A percentile compares a stretch with the other conserved stretches of the same genome.
phyloP scores from a whole-genome alignment of 2,329 filamentous ascomycete species.

The Talaromyces sp. region DNA sequence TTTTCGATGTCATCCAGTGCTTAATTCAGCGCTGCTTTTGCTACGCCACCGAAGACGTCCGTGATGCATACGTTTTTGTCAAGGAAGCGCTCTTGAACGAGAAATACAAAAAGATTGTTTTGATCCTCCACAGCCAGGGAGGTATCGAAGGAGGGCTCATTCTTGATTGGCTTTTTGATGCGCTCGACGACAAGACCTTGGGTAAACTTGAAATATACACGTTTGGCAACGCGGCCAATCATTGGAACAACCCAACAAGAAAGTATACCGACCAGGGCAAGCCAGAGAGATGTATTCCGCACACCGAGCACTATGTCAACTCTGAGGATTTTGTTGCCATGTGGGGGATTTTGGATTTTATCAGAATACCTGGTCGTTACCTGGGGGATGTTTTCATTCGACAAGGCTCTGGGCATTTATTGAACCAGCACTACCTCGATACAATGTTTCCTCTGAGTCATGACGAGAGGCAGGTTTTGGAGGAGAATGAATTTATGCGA shows the following conservation, averaged over 20 bases:
- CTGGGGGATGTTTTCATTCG: slow-evolving; percentile 47
- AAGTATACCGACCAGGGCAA: slow-evolving; percentile 14
- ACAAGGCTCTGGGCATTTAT: slow-evolving; percentile 36
- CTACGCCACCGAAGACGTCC: slow-evolving; percentile 66
- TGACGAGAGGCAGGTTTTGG: slow-evolving; percentile 5
- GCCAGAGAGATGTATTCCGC: slow-evolving; percentile 44
- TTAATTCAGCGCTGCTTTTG: slow-evolving; percentile 70
- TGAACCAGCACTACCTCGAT: slow-evolving; percentile 44
- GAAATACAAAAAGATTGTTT: slow-evolving; percentile 62
- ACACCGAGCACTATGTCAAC: slow-evolving; percentile 80
- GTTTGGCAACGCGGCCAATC: slow-evolving; percentile 73
- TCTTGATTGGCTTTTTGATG: slow-evolving; percentile 71
- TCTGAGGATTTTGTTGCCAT: slow-evolving; percentile 67
- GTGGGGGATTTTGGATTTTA: slow-evolving; percentile 70
- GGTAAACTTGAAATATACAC: slow-evolving; percentile 69
- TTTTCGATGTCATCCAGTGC: slow-evolving; percentile 75
- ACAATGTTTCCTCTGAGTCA: slow-evolving; percentile 37
- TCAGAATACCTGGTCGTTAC: slow-evolving; percentile 45
- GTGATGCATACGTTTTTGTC: slow-evolving; percentile 55
- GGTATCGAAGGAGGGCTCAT: slow-evolving; percentile 69
- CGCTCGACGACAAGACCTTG: slow-evolving; percentile 62
- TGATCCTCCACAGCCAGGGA: slow-evolving; percentile 74
- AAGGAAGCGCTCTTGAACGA: slow-evolving; percentile 61
- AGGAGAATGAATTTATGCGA: not conserved
- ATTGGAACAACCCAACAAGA: slow-evolving; percentile 70